These are phyloP conservation scores for Benincasa hispida DNA, from an alignment of 306 rosid species.

Conservation along the genomic window DNA sequence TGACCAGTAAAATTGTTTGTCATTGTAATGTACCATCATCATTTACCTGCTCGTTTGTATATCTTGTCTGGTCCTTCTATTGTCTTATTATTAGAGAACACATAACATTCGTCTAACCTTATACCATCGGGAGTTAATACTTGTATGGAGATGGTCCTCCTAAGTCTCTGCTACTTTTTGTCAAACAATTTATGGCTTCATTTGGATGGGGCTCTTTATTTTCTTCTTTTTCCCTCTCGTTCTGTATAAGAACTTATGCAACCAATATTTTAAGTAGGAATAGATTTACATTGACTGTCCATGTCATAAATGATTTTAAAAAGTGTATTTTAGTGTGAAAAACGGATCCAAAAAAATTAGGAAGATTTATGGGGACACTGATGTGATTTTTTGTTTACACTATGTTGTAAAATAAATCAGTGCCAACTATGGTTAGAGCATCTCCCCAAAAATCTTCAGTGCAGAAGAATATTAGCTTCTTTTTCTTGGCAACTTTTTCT, in stretches of 20 bases:
- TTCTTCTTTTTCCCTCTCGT: not conserved
- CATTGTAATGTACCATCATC: not conserved
- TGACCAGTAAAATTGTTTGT: not conserved
- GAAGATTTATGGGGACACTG: not conserved
- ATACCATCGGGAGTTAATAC: not conserved
- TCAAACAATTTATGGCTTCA: not conserved
- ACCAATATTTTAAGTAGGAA: not conserved
- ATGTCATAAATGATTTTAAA: not conserved
- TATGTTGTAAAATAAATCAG: not conserved
- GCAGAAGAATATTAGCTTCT: not conserved
- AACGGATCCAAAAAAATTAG: not conserved
- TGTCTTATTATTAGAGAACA: not conserved
- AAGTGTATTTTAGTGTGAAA: not conserved
- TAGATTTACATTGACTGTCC: not conserved
- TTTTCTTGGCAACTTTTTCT: not conserved
- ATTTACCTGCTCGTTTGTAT: not conserved
- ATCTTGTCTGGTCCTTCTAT: not conserved
- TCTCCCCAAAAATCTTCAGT: not conserved
- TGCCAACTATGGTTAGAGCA: not conserved
- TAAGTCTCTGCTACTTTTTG: not conserved
- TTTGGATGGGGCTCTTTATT: not conserved
- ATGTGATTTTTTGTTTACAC: not conserved
- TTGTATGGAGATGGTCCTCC: not conserved
- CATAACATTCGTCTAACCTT: not conserved
- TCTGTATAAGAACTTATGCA: not conserved